These are phyloP conservation scores for Ceratobasidium sp. DNA, from an alignment of 1,284 basidiomycete species.

Conservation along the genomic window DNA sequence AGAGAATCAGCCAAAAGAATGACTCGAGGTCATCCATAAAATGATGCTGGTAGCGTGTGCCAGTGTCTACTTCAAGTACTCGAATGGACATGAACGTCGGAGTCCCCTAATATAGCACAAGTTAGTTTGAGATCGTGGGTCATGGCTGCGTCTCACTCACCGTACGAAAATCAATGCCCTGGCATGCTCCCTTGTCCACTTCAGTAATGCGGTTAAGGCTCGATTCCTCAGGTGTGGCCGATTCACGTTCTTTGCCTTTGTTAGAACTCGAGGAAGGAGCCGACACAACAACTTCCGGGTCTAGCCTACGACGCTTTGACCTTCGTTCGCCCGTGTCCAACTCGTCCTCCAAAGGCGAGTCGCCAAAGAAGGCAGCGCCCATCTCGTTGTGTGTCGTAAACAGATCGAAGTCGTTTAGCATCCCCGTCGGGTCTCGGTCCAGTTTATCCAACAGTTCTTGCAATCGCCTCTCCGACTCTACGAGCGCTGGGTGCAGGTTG, in stretches of 20 bases:
- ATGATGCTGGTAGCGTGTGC: background rate
- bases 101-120: background rate
- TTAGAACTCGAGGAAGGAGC: background rate
- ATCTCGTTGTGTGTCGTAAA: background rate
- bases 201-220: background rate
- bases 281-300: background rate
- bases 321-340: background rate
- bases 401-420: slow-evolving; percentile 17
- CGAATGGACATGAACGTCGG: slow-evolving; percentile 19
- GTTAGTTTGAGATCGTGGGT: background rate
- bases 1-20: slow-evolving; percentile 13
- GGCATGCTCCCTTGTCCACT: background rate
- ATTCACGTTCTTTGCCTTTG: background rate
- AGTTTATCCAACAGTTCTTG: background rate
- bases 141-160: background rate
- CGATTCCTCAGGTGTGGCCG: background rate
- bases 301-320: background rate
- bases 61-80: background rate
- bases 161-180: slow-evolving; percentile 8
- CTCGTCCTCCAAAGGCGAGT: background rate
- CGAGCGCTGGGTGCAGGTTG: background rate
- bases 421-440: background rate
- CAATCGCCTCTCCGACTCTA: background rate
- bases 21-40: too few species aligned
- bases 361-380: too few species aligned